Evolutionary conservation across 805 yeast species (phyloP).

Genomic region (Lipomyces yamadae): DNA sequence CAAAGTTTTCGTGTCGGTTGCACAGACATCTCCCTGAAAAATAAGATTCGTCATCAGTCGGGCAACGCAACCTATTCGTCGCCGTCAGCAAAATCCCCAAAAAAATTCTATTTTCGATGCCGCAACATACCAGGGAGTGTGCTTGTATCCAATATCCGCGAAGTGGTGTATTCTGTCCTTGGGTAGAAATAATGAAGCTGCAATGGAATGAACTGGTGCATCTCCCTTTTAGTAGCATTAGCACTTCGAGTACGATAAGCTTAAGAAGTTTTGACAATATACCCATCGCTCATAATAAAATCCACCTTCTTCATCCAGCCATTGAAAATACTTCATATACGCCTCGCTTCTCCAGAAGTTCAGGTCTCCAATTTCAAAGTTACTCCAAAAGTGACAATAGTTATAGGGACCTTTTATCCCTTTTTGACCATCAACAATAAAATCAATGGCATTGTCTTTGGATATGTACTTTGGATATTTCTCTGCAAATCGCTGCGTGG

Average conservation of each 20-base stretch:
- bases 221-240: conserved; percentile 52
- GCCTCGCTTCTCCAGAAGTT: conserved; percentile 61
- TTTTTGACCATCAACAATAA: conserved; percentile 67
- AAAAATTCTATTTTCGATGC: background rate
- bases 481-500: conserved; percentile 66
- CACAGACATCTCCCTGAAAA: conserved; percentile 37
- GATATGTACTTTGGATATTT: conserved; percentile 63
- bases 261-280: conserved; percentile 70
- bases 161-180: conserved; percentile 61
- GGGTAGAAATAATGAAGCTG: conserved; percentile 60
- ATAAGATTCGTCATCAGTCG: conserved; percentile 36
- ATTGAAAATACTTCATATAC: conserved; percentile 59
- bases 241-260: background rate
- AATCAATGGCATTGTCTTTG: conserved; percentile 67
- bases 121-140: conserved; percentile 53
- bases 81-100: conserved; percentile 58
- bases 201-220: conserved; percentile 74
- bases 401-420: conserved; percentile 69
- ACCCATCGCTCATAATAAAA: conserved; percentile 84
- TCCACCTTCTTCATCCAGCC: conserved; percentile 64
- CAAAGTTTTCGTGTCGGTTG: conserved; percentile 37
- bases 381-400: conserved; percentile 82
- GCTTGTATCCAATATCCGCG: conserved; percentile 63
- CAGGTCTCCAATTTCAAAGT: conserved; percentile 69
- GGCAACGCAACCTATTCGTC: conserved; percentile 51